Percentiles rank a stretch among this genome's conserved stretches.
phyloP scores from a whole-genome alignment of 305 asterid genomes.

The Ajuga reptans region DNA sequence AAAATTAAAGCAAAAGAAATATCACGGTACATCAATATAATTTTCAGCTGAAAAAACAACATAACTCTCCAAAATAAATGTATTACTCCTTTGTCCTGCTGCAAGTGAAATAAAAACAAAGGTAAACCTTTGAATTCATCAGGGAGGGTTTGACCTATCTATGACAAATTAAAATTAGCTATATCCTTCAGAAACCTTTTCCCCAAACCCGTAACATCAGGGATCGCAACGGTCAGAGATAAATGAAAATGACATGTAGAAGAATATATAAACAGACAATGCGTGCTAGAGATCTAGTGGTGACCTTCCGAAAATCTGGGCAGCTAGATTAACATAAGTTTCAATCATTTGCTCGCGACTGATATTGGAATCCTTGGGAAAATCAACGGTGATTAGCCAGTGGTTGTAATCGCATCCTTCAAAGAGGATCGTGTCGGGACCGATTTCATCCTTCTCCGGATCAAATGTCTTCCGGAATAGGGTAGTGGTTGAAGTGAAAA shows the following conservation, averaged over 20 bases:
- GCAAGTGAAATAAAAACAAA: not conserved
- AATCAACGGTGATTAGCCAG: slow-evolving; percentile 82
- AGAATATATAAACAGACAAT: not conserved
- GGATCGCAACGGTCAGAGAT: not conserved
- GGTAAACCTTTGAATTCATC: not conserved
- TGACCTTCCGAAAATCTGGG: slow-evolving; percentile 84
- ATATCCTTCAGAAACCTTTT: not conserved
- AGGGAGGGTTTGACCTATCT: not conserved
- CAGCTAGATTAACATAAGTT: slow-evolving; percentile 61
- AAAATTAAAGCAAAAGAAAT: not conserved
- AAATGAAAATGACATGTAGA: not conserved
- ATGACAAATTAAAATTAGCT: not conserved
- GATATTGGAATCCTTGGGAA: slow-evolving; percentile 49
- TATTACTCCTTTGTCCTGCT: not conserved
- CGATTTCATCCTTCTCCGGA: slow-evolving; percentile 52
- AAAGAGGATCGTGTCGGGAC: slow-evolving; percentile 71
- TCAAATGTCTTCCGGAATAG: slow-evolving; percentile 39
- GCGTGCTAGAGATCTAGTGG: not conserved
- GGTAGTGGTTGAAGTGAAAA: slow-evolving; percentile 36
- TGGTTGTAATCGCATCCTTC: slow-evolving; percentile 97
- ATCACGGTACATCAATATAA: not conserved
- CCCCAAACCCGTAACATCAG: not conserved
- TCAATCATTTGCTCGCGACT: slow-evolving; percentile 66
- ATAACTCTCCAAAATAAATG: not conserved
- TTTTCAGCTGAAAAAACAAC: not conserved